A percentile compares a stretch with the other conserved stretches of the same genome.
phyloP scores from a whole-genome alignment of 1,284 basidiomycete genomes.

The Cryptococcus jaspeensis region DNA sequence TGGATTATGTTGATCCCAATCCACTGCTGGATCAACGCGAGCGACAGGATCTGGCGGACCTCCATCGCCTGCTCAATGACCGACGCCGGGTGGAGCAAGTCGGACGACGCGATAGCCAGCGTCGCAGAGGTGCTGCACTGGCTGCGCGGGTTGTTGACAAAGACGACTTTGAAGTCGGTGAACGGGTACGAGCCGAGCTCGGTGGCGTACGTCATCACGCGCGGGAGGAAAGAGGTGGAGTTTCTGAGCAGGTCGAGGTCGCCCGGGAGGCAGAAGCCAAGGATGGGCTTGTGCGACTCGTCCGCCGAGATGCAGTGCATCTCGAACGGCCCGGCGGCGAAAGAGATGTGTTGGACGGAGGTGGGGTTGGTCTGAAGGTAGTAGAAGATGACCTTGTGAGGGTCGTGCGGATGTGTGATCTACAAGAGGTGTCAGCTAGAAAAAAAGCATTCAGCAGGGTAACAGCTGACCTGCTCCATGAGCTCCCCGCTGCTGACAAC shows the following conservation, averaged over 20 bases:
- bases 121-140: conserved; percentile 82
- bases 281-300: conserved; percentile 71
- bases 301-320: conserved; percentile 67
- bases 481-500: conserved; percentile 93
- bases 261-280: conserved; percentile 90
- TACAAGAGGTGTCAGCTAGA: conserved; percentile 42
- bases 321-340: conserved; percentile 93
- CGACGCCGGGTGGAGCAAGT: conserved; percentile 81
- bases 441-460: neutral
- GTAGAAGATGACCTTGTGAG: conserved; percentile 91
- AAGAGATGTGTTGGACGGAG: conserved; percentile 92
- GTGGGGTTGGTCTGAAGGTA: conserved; percentile 86
- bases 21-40: conserved; percentile 95
- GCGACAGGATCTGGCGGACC: conserved; percentile 78
- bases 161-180: conserved; percentile 91
- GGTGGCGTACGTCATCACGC: conserved; percentile 88
- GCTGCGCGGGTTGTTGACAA: conserved; percentile 81
- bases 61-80: conserved; percentile 94
- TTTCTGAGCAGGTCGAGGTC: conserved; percentile 63
- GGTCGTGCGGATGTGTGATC: conserved; percentile 91
- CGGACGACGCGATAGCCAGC: conserved; percentile 74
- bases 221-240: conserved; percentile 73
- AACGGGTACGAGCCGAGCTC: conserved; percentile 98
- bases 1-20: conserved; percentile 94
- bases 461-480: conserved; percentile 72